Evolutionary conservation across 371 early-diverging fungal species (phyloP).

Genomic region (Mortierella sp.): DNA sequence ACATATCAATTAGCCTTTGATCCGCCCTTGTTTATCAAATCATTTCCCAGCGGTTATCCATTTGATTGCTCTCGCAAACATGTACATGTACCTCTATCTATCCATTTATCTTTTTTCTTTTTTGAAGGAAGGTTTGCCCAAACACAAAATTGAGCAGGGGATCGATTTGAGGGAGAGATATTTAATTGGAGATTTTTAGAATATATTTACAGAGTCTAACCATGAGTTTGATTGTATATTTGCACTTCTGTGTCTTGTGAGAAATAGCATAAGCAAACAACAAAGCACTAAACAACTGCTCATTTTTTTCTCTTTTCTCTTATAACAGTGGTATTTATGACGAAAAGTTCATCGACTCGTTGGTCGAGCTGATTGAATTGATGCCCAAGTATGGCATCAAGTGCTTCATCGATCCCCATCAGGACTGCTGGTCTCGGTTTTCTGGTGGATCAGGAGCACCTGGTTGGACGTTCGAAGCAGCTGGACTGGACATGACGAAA

Average conservation of each 20-base stretch:
- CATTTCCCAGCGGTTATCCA: not conserved
- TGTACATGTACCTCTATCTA: not conserved
- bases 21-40: not conserved
- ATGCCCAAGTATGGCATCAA: conserved; percentile 81
- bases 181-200: too few relatives aligned
- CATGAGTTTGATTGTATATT: not conserved
- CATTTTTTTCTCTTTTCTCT: not conserved
- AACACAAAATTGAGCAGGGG: not conserved
- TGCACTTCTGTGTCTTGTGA: not conserved
- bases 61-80: not conserved
- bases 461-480: conserved; percentile 80
- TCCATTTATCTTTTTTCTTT: not conserved
- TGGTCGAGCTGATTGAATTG: conserved; percentile 69
- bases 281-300: not conserved
- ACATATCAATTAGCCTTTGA: not conserved
- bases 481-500: conserved; percentile 75
- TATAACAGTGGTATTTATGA: conserved; percentile 75
- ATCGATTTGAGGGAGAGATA: not conserved
- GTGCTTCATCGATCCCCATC: conserved; percentile 86
- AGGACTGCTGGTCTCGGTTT: conserved; percentile 80
- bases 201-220: not conserved
- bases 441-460: conserved; percentile 81
- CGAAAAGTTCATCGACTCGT: conserved; percentile 82
- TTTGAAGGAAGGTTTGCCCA: not conserved
- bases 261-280: not conserved